Base-by-base conservation (phyloP, 106 monocot species). In the Dendrobium nobile region DNA sequence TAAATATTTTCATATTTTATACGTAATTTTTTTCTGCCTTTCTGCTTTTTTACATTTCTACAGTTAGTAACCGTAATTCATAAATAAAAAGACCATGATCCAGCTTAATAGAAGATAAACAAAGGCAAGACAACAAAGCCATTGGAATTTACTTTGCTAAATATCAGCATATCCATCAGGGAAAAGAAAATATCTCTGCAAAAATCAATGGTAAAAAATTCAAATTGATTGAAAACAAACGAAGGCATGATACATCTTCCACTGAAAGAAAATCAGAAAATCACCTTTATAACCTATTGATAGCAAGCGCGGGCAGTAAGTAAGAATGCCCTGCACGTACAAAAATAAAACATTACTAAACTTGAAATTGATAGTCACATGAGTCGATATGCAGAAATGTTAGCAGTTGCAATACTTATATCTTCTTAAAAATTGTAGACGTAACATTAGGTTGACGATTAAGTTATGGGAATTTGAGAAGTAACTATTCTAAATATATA, bases 211-310 rank as follows among this genome's bases (percentile, higher is more conserved):
- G 51, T 24, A 65, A 65, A 26, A 65, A 5, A 58, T 27, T 22
- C 64, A 65, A 65, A 65, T 65, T 65, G 24, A 65, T 7, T 13
- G 51, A 51, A 51, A 51, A 51, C 22, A 64, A 64, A 8, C 19
- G 22, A 75, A 75, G 43, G 18, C n/a, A 20, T 75, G 20, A 75
- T 75, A 44, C 18, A 31, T 44, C 43, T 51, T 51, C 13, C 17
- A 18, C 40, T 31, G 19, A 65, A 70, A 70, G 37, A 37, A 31
- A 68, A 81, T 83, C 82, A 70, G 37, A 37, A 31, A 68, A 81
- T 83, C 82, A 94, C 97, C 97, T 92, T 91, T 90, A 88, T 86
- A 82, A 64, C 89, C 92, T 45, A 98, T 79, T 40, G 94, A 94
- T 42, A 98, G 68, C 84, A 98, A 73, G 22, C 97, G 87, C 27